phyloP scores from a whole-genome alignment of 192 early-diverging fungal species.

The Pilaira anomala region DNA sequence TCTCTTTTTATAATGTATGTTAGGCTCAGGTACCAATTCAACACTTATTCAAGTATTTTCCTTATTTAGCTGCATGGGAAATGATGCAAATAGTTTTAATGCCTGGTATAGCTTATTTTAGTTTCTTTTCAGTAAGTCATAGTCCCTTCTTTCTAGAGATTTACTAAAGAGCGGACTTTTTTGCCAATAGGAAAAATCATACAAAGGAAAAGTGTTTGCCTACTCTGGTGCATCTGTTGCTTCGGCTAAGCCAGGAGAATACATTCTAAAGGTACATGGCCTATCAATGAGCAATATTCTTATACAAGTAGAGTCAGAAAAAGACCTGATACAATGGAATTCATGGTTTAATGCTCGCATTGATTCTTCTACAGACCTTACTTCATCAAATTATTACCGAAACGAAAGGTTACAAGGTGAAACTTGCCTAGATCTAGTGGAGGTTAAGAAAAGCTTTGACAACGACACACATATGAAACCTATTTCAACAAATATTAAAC shows the following conservation, averaged over 20 bases:
- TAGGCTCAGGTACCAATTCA: slow-evolving; percentile 44
- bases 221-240: slow-evolving; percentile 6
- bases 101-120: slow-evolving; percentile 39
- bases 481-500: neutral
- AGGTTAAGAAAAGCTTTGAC: neutral
- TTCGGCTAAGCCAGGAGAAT: slow-evolving; percentile 1
- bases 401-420: too few species aligned
- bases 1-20: too few species aligned
- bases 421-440: neutral
- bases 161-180: too few species aligned
- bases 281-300: neutral
- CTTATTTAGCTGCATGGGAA: slow-evolving; percentile 45
- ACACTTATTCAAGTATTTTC: slow-evolving; percentile 36
- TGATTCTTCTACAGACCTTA: neutral
- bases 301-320: slow-evolving; percentile 12
- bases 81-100: slow-evolving; percentile 48
- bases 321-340: slow-evolving; percentile 1
- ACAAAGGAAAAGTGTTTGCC: slow-evolving; percentile 4
- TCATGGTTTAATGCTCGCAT: slow-evolving; percentile 1
- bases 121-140: slow-evolving; percentile 36
- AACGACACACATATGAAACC: neutral
- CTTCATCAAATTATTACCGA: neutral
- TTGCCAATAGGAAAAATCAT: slow-evolving; percentile 5
- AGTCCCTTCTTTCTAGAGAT: neutral
- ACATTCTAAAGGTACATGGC: slow-evolving; percentile 3